Percentiles rank a stretch among this genome's conserved stretches.
Conservation (phyloP, 352 stramenopile species). For the Phytophthora fragariaefolia region DNA sequence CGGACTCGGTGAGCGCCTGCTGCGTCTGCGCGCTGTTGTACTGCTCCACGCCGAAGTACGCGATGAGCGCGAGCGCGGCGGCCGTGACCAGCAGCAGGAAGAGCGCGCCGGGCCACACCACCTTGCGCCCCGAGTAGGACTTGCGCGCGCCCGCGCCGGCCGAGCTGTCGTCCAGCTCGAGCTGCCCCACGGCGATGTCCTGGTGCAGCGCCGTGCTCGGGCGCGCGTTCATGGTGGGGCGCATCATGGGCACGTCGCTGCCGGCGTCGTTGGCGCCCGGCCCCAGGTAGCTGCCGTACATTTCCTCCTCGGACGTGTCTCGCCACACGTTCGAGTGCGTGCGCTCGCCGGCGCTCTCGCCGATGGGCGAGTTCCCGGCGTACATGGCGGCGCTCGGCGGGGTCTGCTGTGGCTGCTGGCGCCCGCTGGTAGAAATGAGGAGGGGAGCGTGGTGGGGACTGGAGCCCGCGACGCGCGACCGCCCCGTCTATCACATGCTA, state of each 20-base stretch:
- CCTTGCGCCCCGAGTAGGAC: conserved; percentile 71
- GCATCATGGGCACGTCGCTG: conserved; percentile 54
- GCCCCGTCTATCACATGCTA: too few relatives aligned
- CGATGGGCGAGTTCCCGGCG: conserved; percentile 34
- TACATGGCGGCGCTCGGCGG: conserved; percentile 29
- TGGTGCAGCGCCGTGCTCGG: conserved; percentile 50
- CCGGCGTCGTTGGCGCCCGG: conserved; percentile 37
- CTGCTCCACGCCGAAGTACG: conserved; percentile 67
- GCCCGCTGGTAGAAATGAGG: background rate
- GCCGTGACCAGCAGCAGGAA: conserved; percentile 67
- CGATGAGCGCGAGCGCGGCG: conserved; percentile 56
- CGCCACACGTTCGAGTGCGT: conserved; percentile 66
- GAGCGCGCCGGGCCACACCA: conserved; percentile 80
- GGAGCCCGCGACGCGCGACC: too few relatives aligned
- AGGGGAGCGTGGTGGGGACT: too few relatives aligned
- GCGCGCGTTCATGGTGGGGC: conserved; percentile 49
- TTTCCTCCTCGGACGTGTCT: conserved; percentile 74
- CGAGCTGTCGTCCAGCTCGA: conserved; percentile 48
- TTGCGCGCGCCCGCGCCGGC: conserved; percentile 17
- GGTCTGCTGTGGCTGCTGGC: background rate
- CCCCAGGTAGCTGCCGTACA: conserved; percentile 78
- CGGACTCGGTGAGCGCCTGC: conserved; percentile 59
- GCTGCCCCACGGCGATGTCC: conserved; percentile 77
- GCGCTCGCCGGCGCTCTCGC: conserved; percentile 40
- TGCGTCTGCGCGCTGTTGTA: conserved; percentile 75